Percentiles rank a stretch among this genome's conserved stretches.
Evolutionary conservation across 805 yeast species (phyloP).

Genomic region (Candida pseudofarinosa): DNA sequence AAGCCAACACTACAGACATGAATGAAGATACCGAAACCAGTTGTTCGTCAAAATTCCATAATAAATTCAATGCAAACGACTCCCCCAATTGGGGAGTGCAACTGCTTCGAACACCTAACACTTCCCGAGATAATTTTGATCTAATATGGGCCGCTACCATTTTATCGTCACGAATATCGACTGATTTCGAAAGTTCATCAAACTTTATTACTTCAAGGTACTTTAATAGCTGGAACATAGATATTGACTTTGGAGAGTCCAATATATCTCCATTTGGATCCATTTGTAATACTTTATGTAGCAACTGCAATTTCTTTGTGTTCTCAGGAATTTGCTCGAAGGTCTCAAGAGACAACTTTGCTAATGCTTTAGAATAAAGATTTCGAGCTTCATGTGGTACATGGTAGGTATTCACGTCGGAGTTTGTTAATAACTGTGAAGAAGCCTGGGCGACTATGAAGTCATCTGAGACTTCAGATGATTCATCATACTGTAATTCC

Average conservation of each 20-base stretch:
- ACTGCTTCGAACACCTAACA: not conserved
- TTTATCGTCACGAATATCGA: not conserved
- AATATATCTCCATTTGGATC: slow-evolving; percentile 28
- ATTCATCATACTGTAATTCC: not conserved
- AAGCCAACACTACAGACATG: slow-evolving; percentile 44
- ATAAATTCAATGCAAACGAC: not conserved
- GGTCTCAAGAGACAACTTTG: slow-evolving; percentile 36
- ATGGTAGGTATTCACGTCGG: slow-evolving; percentile 31
- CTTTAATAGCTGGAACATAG: slow-evolving; percentile 31
- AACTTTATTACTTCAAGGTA: slow-evolving; percentile 9
- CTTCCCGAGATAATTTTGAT: not conserved
- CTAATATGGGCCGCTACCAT: not conserved
- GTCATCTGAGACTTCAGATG: slow-evolving; percentile 16
- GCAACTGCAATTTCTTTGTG: slow-evolving; percentile 39
- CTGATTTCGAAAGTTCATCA: not conserved
- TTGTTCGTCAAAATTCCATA: slow-evolving; percentile 7
- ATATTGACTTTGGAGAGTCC: slow-evolving; percentile 27
- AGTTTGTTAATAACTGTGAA: slow-evolving; percentile 28
- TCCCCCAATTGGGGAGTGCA: slow-evolving; percentile 7
- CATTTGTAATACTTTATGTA: slow-evolving; percentile 45
- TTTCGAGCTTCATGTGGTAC: slow-evolving; percentile 34
- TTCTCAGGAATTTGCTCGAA: slow-evolving; percentile 36
- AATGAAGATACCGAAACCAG: slow-evolving; percentile 18
- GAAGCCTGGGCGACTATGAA: slow-evolving; percentile 33
- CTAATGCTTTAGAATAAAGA: slow-evolving; percentile 31